Evolutionary conservation across 176 grass and related monocot genomes (phyloP), one percentile per base, ranked within the genome.

Genomic region (Ensete ventricosum): DNA sequence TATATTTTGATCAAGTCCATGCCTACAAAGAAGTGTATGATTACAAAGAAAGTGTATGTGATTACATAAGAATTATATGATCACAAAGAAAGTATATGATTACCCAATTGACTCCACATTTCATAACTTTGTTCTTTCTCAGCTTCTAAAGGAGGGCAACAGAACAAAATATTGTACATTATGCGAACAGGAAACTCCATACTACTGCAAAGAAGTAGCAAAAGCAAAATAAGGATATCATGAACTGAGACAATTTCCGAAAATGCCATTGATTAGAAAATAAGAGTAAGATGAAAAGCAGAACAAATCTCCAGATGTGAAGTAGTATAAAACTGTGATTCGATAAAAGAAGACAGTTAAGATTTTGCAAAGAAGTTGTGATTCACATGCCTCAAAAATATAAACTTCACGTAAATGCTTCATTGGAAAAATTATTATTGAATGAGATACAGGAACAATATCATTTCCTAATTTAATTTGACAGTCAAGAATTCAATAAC

Each of bases 51-150:
- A 43, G 34, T 43, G 5, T 6, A 43, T 43, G 34, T 43, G 34
- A 43, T 43, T 43, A 43, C 34, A 43, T 6, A 43, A 43, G 34
- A 4, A 43, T 4, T 43, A 43, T 6, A 43, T 43, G 34, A 43
- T 43, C 5, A 43, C 4, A 74, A 74, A 53, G 29, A 77, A 64
- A 43, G 4, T 20, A 51, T 8, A 43, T 59, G 83, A 82, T 83
- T 54, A 93, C 94, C 94, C 43, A 80, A 77, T 76, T 80, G 55
- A 77, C 85, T 91, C 90, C 86, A 98, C 84, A 91, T 91, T 69
- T 89, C 80, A 76, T 82, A 89, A 53, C 62, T 58, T 82, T 76
- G 72, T 82, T 93, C 94, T 64, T 85, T 82, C 54, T 88, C 73
- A 63, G 83, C 64, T 68, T 91, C 86, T 80, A 89, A 68, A 9